These are phyloP conservation scores for Pleurotus ostreatus DNA, from an alignment of 768 basidiomycete species.

Conservation along the genomic window DNA sequence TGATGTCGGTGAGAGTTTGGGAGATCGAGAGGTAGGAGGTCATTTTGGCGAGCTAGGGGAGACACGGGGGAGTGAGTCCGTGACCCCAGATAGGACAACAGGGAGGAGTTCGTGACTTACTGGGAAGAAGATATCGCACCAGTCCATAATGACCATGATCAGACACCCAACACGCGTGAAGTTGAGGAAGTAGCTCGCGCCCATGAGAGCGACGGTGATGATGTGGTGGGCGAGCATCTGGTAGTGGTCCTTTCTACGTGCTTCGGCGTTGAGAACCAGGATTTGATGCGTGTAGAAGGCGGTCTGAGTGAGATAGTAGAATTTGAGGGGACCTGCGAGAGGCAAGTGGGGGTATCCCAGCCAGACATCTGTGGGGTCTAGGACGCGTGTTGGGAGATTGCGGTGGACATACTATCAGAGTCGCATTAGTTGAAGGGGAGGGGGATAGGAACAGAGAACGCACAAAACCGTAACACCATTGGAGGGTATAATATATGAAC, in stretches of 20 bases:
- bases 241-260: slow-evolving; percentile 83
- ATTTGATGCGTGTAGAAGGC: slow-evolving; percentile 93
- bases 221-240: slow-evolving; percentile 98
- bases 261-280: slow-evolving; percentile 90
- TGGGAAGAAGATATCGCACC: slow-evolving; percentile 87
- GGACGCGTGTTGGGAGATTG: slow-evolving; percentile 60
- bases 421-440: too few relatives aligned
- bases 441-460: slow-evolving; percentile 31
- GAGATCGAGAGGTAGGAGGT: slow-evolving; percentile 72
- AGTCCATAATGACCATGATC: slow-evolving; percentile 92
- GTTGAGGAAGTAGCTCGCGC: slow-evolving; percentile 74
- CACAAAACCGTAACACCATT: slow-evolving; percentile 80
- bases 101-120: slow-evolving; percentile 41
- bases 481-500: slow-evolving; percentile 71
- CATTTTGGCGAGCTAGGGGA: slow-evolving; percentile 84
- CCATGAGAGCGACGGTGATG: slow-evolving; percentile 79
- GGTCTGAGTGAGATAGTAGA: slow-evolving; percentile 83
- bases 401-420: slow-evolving; percentile 69
- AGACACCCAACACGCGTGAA: slow-evolving; percentile 87
- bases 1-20: slow-evolving; percentile 61
- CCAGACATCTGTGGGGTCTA: slow-evolving; percentile 72
- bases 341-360: slow-evolving; percentile 77
- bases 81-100: background rate
- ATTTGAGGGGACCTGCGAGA: slow-evolving; percentile 77
- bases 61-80: background rate